Evolutionary conservation across 208 protist genomes (phyloP), one percentile per base, ranked within the genome.

Genomic region (Wallacemonas sp.): DNA sequence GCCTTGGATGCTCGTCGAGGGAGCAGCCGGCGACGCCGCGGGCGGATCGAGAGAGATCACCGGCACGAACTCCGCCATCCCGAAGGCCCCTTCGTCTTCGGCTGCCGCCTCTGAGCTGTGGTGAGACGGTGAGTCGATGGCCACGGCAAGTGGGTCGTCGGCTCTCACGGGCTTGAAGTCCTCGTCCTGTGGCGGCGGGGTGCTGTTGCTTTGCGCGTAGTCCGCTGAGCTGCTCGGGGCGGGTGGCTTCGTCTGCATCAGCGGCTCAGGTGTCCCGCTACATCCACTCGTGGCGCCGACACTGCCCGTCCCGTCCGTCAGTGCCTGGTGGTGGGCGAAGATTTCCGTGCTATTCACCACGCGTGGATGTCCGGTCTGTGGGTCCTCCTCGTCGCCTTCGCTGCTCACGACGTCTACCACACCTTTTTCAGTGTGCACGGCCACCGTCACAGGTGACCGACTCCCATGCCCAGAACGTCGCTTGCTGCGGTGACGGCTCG

Each of bases 31-130:
- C 26, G 27, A 21, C 13, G 42, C 34, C 42, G 41, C 17, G 15
- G 50, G 50, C 3, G 50, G 50, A n/a, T 57, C 50, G 4, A 68
- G 21, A 17, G 29, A 30, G 19, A 68, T 68, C 4, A 68, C 63
- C 1, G 63, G 63, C 38, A 38, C 38, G 32, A 68, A 68, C 19
- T 55, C 19, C 10, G 36, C 63, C 26, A 68, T 48, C 21, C 52
- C 42, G 46, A 53, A 32, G 8, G 46, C 38, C 57, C 34, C 30
- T 10, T 37, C 44, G 41, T 24, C 42, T 34, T 39, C 41, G 15
- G 2, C 8, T 8, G 32, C 52, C 15, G 4, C 50, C 3, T 57
- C 50, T 5, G 39, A 24, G 19, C 22, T n/a, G 21, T 33, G 22
- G 45, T 30, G 9, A n/a, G n/a, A n/a, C n/a, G n/a, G n/a, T n/a